Percentiles rank a stretch among this genome's conserved stretches.
These are phyloP conservation scores for Knufia fluminis DNA, from an alignment of 2,329 filamentous ascomycete species.

Conservation along the genomic window DNA sequence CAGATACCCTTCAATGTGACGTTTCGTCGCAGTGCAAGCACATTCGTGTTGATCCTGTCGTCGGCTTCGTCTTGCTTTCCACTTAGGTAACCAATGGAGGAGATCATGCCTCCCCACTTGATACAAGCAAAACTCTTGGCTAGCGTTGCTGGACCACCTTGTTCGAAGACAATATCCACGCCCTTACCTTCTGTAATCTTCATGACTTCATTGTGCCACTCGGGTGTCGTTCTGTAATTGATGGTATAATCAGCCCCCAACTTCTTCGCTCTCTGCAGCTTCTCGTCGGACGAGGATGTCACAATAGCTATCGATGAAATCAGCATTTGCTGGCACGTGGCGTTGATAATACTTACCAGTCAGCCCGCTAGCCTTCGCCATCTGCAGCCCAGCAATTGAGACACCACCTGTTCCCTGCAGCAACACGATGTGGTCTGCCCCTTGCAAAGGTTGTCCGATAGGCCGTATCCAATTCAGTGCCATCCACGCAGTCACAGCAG, in stretches of 20 bases:
- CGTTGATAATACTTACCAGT: too few species aligned
- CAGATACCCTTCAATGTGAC: conserved; percentile 50
- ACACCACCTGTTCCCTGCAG: conserved; percentile 42
- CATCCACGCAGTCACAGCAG: conserved; percentile 40
- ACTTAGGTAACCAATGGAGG: conserved; percentile 14
- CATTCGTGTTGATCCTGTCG: conserved; percentile 51
- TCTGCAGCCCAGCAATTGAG: conserved; percentile 35
- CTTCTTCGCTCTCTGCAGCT: conserved; percentile 32
- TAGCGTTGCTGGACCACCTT: conserved; percentile 35
- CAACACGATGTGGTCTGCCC: conserved; percentile 32
- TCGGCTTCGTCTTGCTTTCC: conserved; percentile 22
- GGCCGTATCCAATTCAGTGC: conserved; percentile 33
- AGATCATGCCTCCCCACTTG: conserved; percentile 38
- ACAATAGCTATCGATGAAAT: too few species aligned
- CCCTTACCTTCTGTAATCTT: conserved; percentile 37
- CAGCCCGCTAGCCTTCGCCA: conserved; percentile 40
- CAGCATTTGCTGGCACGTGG: too few species aligned
- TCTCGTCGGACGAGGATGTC: conserved; percentile 43
- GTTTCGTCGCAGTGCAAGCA: conserved; percentile 44
- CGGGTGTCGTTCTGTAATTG: conserved; percentile 40
- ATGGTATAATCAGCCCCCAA: conserved; percentile 39
- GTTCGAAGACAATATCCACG: conserved; percentile 35
- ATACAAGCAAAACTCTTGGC: conserved; percentile 39
- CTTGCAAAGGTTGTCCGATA: conserved; percentile 28
- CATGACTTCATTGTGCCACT: conserved; percentile 40